phyloP scores from a whole-genome alignment of 176 grass and related monocot genomes.

The Rhynchospora breviuscula region DNA sequence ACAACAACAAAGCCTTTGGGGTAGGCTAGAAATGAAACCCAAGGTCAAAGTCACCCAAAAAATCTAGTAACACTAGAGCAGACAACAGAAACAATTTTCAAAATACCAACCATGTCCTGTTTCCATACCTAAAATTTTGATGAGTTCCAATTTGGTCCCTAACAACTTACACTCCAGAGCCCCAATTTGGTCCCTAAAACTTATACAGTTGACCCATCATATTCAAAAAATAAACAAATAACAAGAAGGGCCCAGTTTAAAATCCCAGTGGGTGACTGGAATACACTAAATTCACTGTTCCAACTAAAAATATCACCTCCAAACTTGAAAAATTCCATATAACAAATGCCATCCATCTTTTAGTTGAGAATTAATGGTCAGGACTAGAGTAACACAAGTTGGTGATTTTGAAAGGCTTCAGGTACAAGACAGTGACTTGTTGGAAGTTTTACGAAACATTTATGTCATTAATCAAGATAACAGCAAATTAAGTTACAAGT shows the following conservation, averaged over 20 bases:
- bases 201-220: background rate
- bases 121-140: background rate
- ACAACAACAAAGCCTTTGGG: too few species aligned
- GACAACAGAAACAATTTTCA: background rate
- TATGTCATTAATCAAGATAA: background rate
- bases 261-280: background rate
- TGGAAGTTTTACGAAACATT: background rate
- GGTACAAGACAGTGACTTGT: background rate
- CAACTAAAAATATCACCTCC: background rate
- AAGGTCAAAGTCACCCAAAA: too few species aligned
- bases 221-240: background rate
- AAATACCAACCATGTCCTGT: background rate
- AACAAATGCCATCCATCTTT: background rate
- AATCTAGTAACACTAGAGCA: too few species aligned
- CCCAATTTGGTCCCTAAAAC: too few species aligned
- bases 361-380: background rate
- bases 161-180: background rate
- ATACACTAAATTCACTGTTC: background rate
- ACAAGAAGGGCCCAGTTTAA: too few species aligned
- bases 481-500: background rate
- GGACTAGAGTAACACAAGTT: background rate
- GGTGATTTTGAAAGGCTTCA: background rate
- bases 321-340: background rate
- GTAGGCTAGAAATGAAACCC: too few species aligned
- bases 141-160: background rate